A percentile compares a stretch with the other conserved stretches of the same genome.
Evolutionary conservation across 2,329 filamentous ascomycete genomes (phyloP).

Genomic region (Colletotrichum tofieldiae): DNA sequence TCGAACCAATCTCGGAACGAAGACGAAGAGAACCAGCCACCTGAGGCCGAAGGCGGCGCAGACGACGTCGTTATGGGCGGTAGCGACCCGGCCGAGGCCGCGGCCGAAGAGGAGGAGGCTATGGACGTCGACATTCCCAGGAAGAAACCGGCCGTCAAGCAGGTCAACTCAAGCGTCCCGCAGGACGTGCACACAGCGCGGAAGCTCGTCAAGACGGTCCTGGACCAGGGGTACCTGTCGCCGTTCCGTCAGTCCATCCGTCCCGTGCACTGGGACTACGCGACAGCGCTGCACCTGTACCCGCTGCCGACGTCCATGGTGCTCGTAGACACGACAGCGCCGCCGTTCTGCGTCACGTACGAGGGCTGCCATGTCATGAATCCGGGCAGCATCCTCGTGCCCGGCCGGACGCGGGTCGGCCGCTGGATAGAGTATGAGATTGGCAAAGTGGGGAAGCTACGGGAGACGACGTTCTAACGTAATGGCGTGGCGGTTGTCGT

Average conservation of each 20-base stretch:
- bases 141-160: slow-evolving; percentile 28
- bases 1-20: slow-evolving; percentile 52
- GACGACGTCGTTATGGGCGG: slow-evolving; percentile 54
- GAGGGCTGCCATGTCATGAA: slow-evolving; percentile 98
- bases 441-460: slow-evolving; percentile 72
- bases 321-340: slow-evolving; percentile 85
- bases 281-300: slow-evolving; percentile 83
- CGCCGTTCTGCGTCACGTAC: slow-evolving; percentile 90
- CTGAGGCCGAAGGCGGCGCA: slow-evolving; percentile 20
- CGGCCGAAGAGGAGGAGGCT: slow-evolving; percentile 45
- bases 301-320: slow-evolving; percentile 89
- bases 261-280: slow-evolving; percentile 93
- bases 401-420: slow-evolving; percentile 77
- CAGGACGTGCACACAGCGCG: slow-evolving; percentile 74
- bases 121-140: slow-evolving; percentile 63
- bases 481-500: slow-evolving; percentile 3
- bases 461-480: slow-evolving; percentile 73
- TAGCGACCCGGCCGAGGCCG: slow-evolving; percentile 42
- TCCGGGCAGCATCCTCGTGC: slow-evolving; percentile 82
- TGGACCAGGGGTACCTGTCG: slow-evolving; percentile 91
- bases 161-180: slow-evolving; percentile 50
- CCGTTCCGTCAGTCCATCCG: slow-evolving; percentile 87
- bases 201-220: slow-evolving; percentile 89
- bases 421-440: slow-evolving; percentile 92
- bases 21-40: slow-evolving; percentile 49